A percentile compares a stretch with the other conserved stretches of the same genome.
Evolutionary conservation across 495 filamentous ascomycete genomes (phyloP).

Genomic region (Choiromyces venosus): DNA sequence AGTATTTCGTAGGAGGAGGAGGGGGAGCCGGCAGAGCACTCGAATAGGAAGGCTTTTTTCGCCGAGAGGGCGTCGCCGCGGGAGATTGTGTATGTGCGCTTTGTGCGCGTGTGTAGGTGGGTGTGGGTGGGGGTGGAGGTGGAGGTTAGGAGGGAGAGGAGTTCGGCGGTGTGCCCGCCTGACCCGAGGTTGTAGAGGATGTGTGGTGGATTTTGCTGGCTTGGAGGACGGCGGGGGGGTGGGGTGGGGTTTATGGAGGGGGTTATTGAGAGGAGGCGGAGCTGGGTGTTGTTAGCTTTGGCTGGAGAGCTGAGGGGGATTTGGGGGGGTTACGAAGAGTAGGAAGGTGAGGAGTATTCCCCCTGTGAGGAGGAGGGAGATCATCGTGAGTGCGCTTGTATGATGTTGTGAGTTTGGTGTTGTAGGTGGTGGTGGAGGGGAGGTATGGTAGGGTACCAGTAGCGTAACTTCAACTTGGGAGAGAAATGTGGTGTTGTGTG

Average conservation of each 20-base stretch:
- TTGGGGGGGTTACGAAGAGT: background rate
- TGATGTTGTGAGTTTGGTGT: background rate
- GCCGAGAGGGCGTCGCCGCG: conserved; percentile 71
- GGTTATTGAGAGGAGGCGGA: conserved; percentile 52
- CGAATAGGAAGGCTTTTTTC: conserved; percentile 60
- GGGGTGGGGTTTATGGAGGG: conserved; percentile 41
- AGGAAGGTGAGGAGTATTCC: background rate
- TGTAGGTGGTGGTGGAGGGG: background rate
- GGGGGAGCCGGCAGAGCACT: conserved; percentile 42
- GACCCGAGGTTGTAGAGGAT: conserved; percentile 80
- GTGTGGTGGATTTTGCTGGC: conserved; percentile 52
- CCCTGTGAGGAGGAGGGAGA: conserved; percentile 9
- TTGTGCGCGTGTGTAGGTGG: conserved; percentile 71
- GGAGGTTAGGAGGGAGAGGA: conserved; percentile 67
- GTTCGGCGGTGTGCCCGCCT: conserved; percentile 91
- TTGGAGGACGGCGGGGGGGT: conserved; percentile 20
- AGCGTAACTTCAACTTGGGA: background rate
- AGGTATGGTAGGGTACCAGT: background rate
- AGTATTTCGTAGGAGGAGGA: conserved; percentile 37
- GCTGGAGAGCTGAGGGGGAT: background rate
- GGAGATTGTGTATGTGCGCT: conserved; percentile 76
- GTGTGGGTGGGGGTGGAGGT: conserved; percentile 40
- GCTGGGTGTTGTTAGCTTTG: conserved; percentile 32
- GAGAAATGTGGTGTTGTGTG: background rate
- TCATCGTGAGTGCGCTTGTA: conserved; percentile 11